A percentile compares a stretch with the other conserved stretches of the same genome.
Conservation (phyloP, 306 rosid genomes). For the Fragaria ananassa region DNA sequence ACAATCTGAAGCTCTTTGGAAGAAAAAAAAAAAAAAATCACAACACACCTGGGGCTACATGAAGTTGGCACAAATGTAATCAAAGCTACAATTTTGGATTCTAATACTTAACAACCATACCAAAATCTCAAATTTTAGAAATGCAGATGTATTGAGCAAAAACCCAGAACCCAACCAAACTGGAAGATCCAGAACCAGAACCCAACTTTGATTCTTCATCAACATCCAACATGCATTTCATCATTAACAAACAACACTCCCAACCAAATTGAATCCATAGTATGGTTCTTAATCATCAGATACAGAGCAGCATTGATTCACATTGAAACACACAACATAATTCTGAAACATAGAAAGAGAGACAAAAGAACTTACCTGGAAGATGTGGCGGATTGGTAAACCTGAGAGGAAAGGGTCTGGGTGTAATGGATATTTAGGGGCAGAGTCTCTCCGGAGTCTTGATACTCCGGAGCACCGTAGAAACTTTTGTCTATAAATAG, state of each 20-base stretch:
- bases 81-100: neutral
- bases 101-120: neutral
- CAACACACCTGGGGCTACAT: neutral
- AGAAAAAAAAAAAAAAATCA: neutral
- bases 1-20: neutral
- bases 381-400: conserved; percentile 17
- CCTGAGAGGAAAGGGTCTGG: neutral
- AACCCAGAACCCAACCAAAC: neutral
- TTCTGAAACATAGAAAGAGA: neutral
- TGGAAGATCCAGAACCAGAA: conserved; percentile 1
- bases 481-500: neutral
- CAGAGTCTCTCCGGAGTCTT: neutral
- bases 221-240: neutral
- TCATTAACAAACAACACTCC: neutral
- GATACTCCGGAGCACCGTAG: neutral
- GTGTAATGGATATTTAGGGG: neutral
- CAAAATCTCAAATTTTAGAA: neutral
- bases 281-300: neutral
- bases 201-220: neutral
- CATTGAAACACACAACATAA: neutral
- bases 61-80: neutral
- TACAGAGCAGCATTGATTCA: neutral
- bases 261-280: neutral
- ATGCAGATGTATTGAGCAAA: neutral
- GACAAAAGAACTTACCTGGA: conserved; percentile 42